Evolutionary conservation across 116 monocot species (phyloP), one percentile per base, ranked within the genome.

Genomic region (Iris pallida): DNA sequence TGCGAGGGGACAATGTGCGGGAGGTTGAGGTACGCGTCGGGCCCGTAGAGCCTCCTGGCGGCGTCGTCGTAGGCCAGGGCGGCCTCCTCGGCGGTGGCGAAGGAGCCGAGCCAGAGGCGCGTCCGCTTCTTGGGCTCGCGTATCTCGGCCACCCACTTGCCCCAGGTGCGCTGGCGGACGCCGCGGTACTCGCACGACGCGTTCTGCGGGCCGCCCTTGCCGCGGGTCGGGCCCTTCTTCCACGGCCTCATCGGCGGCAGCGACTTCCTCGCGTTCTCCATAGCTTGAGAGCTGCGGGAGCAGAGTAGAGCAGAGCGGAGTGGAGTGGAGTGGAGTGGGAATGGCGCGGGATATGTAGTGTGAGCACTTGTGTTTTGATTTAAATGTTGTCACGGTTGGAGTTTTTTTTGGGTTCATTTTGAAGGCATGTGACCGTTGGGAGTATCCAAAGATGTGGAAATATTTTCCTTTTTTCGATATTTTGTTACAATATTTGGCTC

Each of bases 111-210:
- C 95, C 95, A 95, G 65, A 91, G 78, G 59, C 95, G 81, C 18
- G 89, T 85, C 3, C 91, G 75, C 78, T 91, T 95, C 78, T 84
- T 88, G 46, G 95, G 94, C 63, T 94, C 90, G 16, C 94, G 73
- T 70, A 94, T 94, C 81, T 90, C 95, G 42, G 95, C 95, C 17
- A 95, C 95, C 95, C 95, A 95, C 75, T 91, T 95, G 18, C 95
- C 95, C 95, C 95, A 95, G 4, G 95, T 95, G 53, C 91, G 79
- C 80, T 95, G 95, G 71, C 95, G 68, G 47, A 95, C 95, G 6
- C 95, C 95, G 4, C 88, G 77, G 78, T 86, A 95, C 76, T 91
- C 89, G 78, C 95, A 95, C 11, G 88, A 71, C n/a, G 95, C 75
- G 77, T 95, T 95, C 82, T 86, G 89, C 0, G 91, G 95, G 42